These are phyloP conservation scores for Claviceps pusilla DNA, from an alignment of 2,329 filamentous ascomycete species.

Conservation along the genomic window DNA sequence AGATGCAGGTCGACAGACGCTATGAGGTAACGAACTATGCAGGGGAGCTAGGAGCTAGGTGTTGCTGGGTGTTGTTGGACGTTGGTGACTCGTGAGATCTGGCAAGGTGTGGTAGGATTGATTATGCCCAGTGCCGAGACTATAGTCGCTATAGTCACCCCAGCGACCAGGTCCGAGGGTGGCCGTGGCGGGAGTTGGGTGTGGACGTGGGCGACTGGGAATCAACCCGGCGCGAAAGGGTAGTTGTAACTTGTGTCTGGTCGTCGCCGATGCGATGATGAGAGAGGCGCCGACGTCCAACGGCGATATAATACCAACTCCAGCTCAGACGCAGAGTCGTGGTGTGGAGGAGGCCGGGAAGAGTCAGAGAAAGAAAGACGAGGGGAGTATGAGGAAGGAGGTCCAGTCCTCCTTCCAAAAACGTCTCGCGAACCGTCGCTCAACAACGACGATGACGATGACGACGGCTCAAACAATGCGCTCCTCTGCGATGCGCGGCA, in stretches of 20 bases:
- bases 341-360: neutral
- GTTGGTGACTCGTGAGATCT: neutral
- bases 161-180: neutral
- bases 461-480: neutral
- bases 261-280: neutral
- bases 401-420: neutral
- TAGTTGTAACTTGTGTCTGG: neutral
- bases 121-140: neutral
- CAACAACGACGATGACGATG: neutral
- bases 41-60: neutral
- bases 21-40: neutral
- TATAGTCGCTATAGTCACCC: neutral
- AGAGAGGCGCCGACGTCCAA: neutral
- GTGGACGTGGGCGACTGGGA: neutral
- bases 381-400: neutral
- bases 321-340: neutral
- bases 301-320: neutral
- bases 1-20: neutral
- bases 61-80: neutral
- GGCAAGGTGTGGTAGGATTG: neutral
- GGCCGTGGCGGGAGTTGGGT: neutral
- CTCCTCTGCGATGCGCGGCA: neutral
- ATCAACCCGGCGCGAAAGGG: neutral
- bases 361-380: neutral
- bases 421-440: neutral